Conservation (phyloP, 2,329 filamentous ascomycete genomes). For the Hortaea werneckii region DNA sequence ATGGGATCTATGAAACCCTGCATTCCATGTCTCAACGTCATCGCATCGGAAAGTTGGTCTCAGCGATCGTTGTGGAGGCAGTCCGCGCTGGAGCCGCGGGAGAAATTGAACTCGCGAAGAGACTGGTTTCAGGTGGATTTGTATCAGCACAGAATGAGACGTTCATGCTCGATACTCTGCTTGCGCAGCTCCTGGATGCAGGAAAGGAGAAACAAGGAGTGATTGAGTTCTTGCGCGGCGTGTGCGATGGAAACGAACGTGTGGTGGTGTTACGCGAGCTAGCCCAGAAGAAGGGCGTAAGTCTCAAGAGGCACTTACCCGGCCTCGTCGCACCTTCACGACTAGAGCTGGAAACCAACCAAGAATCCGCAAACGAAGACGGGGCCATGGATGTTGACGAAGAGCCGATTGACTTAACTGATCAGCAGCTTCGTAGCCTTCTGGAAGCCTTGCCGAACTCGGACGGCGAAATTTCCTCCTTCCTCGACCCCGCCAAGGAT, state of each 20-base stretch:
- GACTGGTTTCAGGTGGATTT: neutral
- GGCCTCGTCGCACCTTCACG: neutral
- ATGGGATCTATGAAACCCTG: slow-evolving; percentile 14
- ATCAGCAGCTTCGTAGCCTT: neutral
- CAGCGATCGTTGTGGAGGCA: slow-evolving; percentile 3
- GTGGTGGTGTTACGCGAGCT: neutral
- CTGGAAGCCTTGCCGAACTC: neutral
- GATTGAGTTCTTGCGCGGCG: neutral
- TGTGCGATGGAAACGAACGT: neutral
- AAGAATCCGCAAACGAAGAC: neutral
- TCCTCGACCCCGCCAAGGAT: slow-evolving; percentile 2
- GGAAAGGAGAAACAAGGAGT: neutral
- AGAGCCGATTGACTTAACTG: neutral
- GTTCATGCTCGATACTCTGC: neutral
- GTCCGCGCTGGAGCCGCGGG: neutral
- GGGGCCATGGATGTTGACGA: neutral
- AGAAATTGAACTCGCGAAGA: neutral
- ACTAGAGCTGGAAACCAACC: too few relatives aligned
- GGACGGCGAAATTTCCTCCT: slow-evolving; percentile 2
- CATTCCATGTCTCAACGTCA: neutral
- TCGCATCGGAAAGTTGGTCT: slow-evolving; percentile 14
- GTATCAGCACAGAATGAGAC: neutral
- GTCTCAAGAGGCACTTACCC: neutral
- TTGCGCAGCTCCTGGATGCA: neutral
- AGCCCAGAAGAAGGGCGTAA: neutral